phyloP scores from a whole-genome alignment of 345 rosid genomes.

The Pistacia integerrima region DNA sequence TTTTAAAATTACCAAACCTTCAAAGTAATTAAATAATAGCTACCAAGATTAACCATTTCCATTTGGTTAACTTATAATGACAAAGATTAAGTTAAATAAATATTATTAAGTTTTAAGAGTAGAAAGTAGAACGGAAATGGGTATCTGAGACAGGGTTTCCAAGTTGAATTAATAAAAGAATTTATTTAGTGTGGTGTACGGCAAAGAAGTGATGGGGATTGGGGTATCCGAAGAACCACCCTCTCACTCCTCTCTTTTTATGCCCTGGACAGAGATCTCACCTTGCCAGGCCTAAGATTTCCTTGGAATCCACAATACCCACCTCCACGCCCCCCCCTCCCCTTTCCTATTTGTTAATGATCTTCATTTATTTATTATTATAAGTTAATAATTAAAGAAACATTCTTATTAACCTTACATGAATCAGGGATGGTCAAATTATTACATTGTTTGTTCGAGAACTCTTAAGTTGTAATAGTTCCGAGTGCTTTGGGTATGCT shows the following conservation, averaged over 20 bases:
- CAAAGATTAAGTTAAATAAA: too few species aligned
- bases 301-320: conserved; percentile 25
- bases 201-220: conserved; percentile 14
- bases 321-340: conserved; percentile 16
- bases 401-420: not conserved
- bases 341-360: not conserved
- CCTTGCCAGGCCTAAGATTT: conserved; percentile 31
- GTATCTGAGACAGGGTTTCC: too few species aligned
- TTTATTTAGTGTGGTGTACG: conserved; percentile 18
- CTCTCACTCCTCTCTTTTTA: not conserved
- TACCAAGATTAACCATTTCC: too few species aligned
- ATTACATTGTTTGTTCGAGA: not conserved
- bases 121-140: too few species aligned
- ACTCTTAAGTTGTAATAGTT: not conserved
- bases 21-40: too few species aligned
- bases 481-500: not conserved
- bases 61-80: too few species aligned
- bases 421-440: not conserved
- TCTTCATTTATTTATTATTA: not conserved
- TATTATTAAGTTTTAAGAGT: too few species aligned
- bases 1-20: too few species aligned
- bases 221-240: conserved; percentile 14
- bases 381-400: not conserved
- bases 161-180: too few species aligned
- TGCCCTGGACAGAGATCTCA: conserved; percentile 28